Conservation (phyloP, 768 basidiomycete species). For the Mycena leptocephala region DNA sequence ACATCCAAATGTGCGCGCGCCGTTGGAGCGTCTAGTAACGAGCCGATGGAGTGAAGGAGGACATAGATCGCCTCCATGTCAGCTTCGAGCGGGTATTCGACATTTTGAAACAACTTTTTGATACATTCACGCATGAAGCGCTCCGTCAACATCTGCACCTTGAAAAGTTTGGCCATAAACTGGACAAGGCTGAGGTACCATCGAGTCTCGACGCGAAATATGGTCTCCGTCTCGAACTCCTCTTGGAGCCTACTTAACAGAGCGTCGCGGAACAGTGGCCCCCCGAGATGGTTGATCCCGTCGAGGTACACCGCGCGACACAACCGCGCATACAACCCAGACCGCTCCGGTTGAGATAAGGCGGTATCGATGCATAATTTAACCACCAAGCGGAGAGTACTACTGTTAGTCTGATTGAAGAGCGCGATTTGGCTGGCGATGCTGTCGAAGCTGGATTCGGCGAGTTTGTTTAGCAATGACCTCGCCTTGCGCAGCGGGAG, state of each 20-base stretch:
- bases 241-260: no score
- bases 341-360: no score
- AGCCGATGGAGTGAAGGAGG: not conserved
- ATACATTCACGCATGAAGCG: slow-evolving; percentile 99
- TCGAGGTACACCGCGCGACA: no score
- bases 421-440: not conserved
- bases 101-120: slow-evolving; percentile 93
- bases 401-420: no score
- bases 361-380: not conserved
- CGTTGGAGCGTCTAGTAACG: not conserved
- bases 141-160: slow-evolving; percentile 96
- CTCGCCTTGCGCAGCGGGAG: not conserved
- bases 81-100: slow-evolving; percentile 58
- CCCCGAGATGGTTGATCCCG: no score
- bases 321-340: no score
- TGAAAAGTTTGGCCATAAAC: slow-evolving; percentile 98
- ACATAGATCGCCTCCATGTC: not conserved
- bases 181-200: slow-evolving; percentile 96
- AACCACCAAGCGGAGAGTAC: not conserved
- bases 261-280: no score
- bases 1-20: not conserved
- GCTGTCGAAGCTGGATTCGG: not conserved
- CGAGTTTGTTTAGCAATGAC: not conserved
- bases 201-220: slow-evolving; percentile 72
- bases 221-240: no score